Evolutionary conservation across 371 early-diverging fungal species (phyloP).

Genomic region (Saksenaea vasiformis): DNA sequence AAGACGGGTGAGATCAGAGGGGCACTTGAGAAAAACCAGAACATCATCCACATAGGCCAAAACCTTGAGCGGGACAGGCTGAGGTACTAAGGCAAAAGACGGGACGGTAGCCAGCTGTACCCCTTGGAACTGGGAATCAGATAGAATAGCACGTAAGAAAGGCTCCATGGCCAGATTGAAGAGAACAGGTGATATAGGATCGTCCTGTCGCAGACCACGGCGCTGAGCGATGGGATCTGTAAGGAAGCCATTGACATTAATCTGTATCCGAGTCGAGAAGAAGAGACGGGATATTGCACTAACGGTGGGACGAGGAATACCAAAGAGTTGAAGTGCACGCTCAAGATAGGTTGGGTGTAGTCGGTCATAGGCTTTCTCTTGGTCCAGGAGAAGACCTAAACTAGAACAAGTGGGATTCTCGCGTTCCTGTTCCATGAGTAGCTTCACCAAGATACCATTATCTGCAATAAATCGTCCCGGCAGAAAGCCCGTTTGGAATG

Average conservation of each 20-base stretch:
- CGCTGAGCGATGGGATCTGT: slow-evolving; percentile 6
- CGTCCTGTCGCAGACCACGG: slow-evolving; percentile 24
- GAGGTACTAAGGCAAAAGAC: no score
- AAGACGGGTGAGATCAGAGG: no score
- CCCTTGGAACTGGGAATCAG: no score
- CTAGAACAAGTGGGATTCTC: no score
- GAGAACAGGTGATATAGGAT: slow-evolving; percentile 8
- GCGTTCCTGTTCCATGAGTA: no score
- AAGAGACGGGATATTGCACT: slow-evolving; percentile 8
- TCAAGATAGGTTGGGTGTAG: slow-evolving; percentile 26
- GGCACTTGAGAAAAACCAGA: no score
- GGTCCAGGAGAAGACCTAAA: slow-evolving; percentile 9
- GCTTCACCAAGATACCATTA: slow-evolving; percentile 2
- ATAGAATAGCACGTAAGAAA: no score
- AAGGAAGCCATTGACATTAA: slow-evolving; percentile 20
- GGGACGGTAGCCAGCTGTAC: no score
- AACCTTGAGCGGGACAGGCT: no score
- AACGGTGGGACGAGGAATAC: slow-evolving; percentile 9
- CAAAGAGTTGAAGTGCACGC: not conserved
- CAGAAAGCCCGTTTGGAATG: slow-evolving; percentile 20
- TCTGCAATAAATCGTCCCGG: slow-evolving; percentile 16
- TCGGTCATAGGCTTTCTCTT: slow-evolving; percentile 23
- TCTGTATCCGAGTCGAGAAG: slow-evolving; percentile 10
- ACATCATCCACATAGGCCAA: no score
- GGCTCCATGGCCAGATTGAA: no score